These are phyloP conservation scores for Sparassis latifolia DNA, from an alignment of 1,284 basidiomycete species.

Conservation along the genomic window DNA sequence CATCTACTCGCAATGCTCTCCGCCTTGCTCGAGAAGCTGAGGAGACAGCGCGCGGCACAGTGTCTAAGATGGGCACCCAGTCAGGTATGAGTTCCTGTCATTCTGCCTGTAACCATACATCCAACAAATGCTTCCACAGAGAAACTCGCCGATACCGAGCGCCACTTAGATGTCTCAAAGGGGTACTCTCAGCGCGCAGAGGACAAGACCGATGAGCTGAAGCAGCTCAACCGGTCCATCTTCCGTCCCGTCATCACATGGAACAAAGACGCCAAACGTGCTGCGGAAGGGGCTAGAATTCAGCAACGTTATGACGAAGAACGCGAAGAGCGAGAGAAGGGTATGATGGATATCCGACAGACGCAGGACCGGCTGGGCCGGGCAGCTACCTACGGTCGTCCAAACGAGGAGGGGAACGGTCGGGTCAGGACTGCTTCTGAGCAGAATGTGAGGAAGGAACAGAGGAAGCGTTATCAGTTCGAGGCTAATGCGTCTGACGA, in stretches of 20 bases:
- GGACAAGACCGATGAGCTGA: constrained; percentile 92
- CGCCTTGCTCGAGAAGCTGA: constrained; percentile 92
- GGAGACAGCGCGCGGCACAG: constrained; percentile 87
- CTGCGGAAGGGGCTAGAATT: constrained; percentile 86
- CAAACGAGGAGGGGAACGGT: constrained; percentile 37
- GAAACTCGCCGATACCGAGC: constrained; percentile 92
- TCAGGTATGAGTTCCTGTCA: constrained; percentile 57
- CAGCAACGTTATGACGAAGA: constrained; percentile 88
- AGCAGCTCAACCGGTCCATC: constrained; percentile 90
- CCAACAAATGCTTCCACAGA: constrained; percentile 34
- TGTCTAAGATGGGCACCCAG: constrained; percentile 87
- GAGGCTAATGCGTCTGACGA: constrained; percentile 96
- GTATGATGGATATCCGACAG: constrained; percentile 81
- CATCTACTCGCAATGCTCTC: constrained; percentile 88
- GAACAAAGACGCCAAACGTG: constrained; percentile 89
- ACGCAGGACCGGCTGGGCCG: constrained; percentile 82
- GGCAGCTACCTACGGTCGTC: constrained; percentile 58
- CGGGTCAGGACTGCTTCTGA: constrained; percentile 44
- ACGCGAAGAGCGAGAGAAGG: constrained; percentile 77
- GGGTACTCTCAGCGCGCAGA: constrained; percentile 85
- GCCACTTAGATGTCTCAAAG: constrained; percentile 92
- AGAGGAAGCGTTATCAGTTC: constrained; percentile 86
- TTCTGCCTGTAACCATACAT: not conserved
- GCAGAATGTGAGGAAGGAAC: constrained; percentile 50
- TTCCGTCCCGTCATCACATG: constrained; percentile 89